Conservation (phyloP, 805 yeast species). For the Brettanomyces bruxellensis region DNA sequence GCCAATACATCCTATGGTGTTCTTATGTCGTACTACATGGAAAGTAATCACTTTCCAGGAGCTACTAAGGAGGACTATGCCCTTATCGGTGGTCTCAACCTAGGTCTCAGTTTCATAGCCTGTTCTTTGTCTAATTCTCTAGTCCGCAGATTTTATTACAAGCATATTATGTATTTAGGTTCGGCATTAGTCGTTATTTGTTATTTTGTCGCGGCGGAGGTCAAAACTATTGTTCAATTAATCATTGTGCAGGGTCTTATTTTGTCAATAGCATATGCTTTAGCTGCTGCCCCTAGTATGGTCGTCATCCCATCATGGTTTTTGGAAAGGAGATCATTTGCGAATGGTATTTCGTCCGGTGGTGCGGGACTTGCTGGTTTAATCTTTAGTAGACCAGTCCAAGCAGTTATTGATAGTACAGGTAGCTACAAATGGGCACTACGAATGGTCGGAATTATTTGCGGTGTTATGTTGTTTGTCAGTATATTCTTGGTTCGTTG, state of each 20-base stretch:
- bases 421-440: constrained; percentile 40
- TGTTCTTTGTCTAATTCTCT: constrained; percentile 48
- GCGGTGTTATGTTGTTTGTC: constrained; percentile 15
- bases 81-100: constrained; percentile 43
- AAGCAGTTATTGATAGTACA: constrained; percentile 29
- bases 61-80: constrained; percentile 46
- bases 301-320: constrained; percentile 44
- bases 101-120: constrained; percentile 48
- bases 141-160: constrained; percentile 42
- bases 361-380: constrained; percentile 52
- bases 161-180: constrained; percentile 34
- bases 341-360: constrained; percentile 38
- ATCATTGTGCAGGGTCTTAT: constrained; percentile 41
- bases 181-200: constrained; percentile 30
- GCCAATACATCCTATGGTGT: constrained; percentile 47
- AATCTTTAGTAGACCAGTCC: constrained; percentile 32
- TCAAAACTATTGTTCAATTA: constrained; percentile 33
- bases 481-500: constrained; percentile 15
- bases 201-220: constrained; percentile 35
- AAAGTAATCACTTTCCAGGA: constrained; percentile 33
- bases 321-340: constrained; percentile 32
- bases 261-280: constrained; percentile 34
- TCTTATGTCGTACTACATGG: constrained; percentile 38
- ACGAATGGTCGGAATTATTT: constrained; percentile 30
- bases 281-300: constrained; percentile 26